A percentile compares a stretch with the other conserved stretches of the same genome.
Conservation (phyloP, 768 basidiomycete genomes). For the Suillus americanus region DNA sequence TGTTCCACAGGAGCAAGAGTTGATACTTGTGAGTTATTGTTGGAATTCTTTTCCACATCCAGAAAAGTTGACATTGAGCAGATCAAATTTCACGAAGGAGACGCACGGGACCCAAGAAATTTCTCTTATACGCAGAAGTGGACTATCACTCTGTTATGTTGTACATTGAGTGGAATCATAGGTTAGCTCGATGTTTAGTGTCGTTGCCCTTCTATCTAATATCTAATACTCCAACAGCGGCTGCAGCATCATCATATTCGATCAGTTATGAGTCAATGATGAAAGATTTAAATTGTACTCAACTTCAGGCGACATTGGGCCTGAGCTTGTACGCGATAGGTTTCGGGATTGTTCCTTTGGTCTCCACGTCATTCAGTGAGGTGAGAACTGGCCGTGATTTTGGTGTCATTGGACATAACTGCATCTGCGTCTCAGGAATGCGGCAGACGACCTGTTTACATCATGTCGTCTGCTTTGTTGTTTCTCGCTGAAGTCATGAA, state of each 20-base stretch:
- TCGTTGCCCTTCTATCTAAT: background rate
- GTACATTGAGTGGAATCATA: slow-evolving; percentile 24
- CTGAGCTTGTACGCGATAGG: slow-evolving; percentile 56
- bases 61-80: slow-evolving; percentile 11
- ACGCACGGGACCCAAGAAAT: slow-evolving; percentile 39
- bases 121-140: slow-evolving; percentile 42
- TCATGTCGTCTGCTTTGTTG: slow-evolving; percentile 50
- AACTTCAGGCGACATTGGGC: slow-evolving; percentile 45
- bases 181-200: slow-evolving; percentile 8
- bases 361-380: slow-evolving; percentile 69
- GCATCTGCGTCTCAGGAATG: slow-evolving; percentile 44
- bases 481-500: slow-evolving; percentile 47
- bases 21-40: background rate
- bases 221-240: slow-evolving; percentile 33
- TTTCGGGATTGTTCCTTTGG: slow-evolving; percentile 58
- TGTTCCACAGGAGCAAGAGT: background rate
- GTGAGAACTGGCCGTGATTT: slow-evolving; percentile 8
- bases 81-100: slow-evolving; percentile 41
- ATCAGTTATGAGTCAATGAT: slow-evolving; percentile 58
- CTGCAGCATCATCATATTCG: slow-evolving; percentile 49
- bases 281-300: slow-evolving; percentile 40
- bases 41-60: background rate
- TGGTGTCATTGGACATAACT: background rate
- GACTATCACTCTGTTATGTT: slow-evolving; percentile 34
- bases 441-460: slow-evolving; percentile 61